Conservation (phyloP, 2,329 filamentous ascomycete genomes). For the Stachybotrys echinatus region DNA sequence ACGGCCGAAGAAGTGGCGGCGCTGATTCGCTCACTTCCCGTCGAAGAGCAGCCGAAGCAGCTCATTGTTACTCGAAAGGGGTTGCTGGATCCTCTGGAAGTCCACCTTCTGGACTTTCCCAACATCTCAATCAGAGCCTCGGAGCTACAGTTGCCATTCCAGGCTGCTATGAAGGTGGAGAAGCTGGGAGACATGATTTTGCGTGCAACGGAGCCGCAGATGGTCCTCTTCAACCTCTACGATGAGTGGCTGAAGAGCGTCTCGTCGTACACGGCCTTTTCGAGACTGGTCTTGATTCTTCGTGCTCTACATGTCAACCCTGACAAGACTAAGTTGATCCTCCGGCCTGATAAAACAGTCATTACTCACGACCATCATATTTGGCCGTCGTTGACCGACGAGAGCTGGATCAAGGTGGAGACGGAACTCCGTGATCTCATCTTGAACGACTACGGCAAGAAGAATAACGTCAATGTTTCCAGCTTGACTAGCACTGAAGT, state of each 20-base stretch:
- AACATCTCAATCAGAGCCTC: conserved; percentile 98
- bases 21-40: conserved; percentile 87
- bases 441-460: conserved; percentile 97
- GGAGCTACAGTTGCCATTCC: conserved; percentile 94
- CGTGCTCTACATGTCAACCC: conserved; percentile 95
- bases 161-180: conserved; percentile 99
- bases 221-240: conserved; percentile 98
- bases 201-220: conserved; percentile 96
- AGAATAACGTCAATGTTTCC: conserved; percentile 99
- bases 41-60: conserved; percentile 98
- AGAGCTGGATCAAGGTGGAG: conserved; percentile 99
- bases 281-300: conserved; percentile 85
- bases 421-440: conserved; percentile 93
- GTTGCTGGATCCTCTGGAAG: conserved; percentile 92
- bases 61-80: conserved; percentile 97
- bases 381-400: conserved; percentile 89
- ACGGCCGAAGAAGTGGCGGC: conserved; percentile 99
- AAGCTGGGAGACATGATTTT: conserved; percentile 99
- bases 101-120: conserved; percentile 95
- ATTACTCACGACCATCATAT: conserved; percentile 99
- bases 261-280: conserved; percentile 98
- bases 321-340: conserved; percentile 94
- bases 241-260: conserved; percentile 99
- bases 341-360: conserved; percentile 94
- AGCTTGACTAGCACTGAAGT: conserved; percentile 96